Conservation (phyloP, 257 asterid species). For the Rauvolfia tetraphylla region DNA sequence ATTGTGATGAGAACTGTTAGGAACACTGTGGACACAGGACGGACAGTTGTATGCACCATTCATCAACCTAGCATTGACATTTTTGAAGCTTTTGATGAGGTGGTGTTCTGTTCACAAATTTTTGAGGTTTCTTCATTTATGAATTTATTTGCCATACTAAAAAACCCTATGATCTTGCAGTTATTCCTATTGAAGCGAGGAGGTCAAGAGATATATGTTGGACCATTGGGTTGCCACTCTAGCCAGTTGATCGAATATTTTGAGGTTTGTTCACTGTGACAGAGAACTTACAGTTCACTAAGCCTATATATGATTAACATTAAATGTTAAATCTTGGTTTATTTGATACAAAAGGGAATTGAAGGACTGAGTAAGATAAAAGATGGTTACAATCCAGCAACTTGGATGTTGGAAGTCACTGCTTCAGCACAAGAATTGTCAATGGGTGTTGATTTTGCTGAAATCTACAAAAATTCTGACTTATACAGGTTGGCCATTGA, state of each 20-base stretch:
- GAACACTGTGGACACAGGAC: slow-evolving; percentile 75
- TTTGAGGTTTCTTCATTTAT: background rate
- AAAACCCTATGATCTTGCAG: slow-evolving; percentile 27
- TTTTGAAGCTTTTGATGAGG: slow-evolving; percentile 86
- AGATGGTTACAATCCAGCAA: slow-evolving; percentile 72
- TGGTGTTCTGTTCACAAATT: background rate
- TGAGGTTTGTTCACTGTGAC: slow-evolving; percentile 32
- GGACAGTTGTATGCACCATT: slow-evolving; percentile 82
- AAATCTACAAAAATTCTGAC: slow-evolving; percentile 51
- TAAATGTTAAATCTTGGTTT: background rate
- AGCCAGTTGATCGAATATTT: slow-evolving; percentile 56
- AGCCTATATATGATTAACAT: background rate
- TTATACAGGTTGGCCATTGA: slow-evolving; percentile 34
- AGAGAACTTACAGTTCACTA: background rate
- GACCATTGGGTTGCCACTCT: slow-evolving; percentile 63
- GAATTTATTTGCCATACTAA: background rate
- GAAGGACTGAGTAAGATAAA: slow-evolving; percentile 53
- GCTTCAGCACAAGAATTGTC: slow-evolving; percentile 53
- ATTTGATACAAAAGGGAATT: slow-evolving; percentile 25
- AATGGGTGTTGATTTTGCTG: slow-evolving; percentile 54
- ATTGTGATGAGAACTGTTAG: slow-evolving; percentile 82
- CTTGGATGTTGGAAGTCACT: slow-evolving; percentile 80
- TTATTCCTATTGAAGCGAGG: slow-evolving; percentile 69
- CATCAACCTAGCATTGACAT: slow-evolving; percentile 85
- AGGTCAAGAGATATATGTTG: slow-evolving; percentile 77